These are phyloP conservation scores for Magnolia officinalis DNA, from an alignment of 164 flowering plant genomes.

Conservation along the genomic window DNA sequence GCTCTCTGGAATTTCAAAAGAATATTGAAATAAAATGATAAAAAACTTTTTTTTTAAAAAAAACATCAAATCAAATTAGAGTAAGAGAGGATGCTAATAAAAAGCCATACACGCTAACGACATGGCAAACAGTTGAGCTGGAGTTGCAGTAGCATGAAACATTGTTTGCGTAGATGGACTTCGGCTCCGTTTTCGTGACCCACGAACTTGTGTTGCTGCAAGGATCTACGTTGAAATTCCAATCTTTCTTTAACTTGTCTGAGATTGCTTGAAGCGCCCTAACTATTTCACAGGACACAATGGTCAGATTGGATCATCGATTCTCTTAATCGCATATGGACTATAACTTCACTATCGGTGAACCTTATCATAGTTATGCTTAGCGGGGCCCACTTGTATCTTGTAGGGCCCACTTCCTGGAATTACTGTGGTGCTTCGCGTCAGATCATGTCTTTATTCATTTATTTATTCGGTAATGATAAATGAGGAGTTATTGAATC, in stretches of 20 bases:
- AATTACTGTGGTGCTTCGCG: too few species aligned
- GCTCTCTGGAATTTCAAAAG: constrained; percentile 2
- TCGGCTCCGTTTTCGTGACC: neutral
- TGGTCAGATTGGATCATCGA: neutral
- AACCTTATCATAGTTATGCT: neutral
- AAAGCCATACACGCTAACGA: neutral
- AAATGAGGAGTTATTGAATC: too few species aligned
- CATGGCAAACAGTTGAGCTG: neutral
- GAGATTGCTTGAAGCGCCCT: neutral
- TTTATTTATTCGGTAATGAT: too few species aligned
- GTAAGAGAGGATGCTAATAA: neutral
- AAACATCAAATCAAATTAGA: neutral
- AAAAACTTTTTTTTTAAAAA: too few species aligned
- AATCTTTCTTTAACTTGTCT: neutral
- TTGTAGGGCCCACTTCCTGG: neutral
- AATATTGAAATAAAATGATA: neutral
- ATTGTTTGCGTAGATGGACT: neutral
- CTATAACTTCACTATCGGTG: neutral
- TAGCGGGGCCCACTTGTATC: neutral
- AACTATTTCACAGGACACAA: neutral
- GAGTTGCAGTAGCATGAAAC: neutral
- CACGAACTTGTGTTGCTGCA: neutral
- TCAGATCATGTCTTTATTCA: too few species aligned
- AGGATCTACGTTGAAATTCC: neutral
- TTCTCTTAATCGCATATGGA: neutral